Evolutionary conservation across 176 grass and related monocot genomes (phyloP), one percentile per base, ranked within the genome.

Genomic region (Oryza glaberrima): DNA sequence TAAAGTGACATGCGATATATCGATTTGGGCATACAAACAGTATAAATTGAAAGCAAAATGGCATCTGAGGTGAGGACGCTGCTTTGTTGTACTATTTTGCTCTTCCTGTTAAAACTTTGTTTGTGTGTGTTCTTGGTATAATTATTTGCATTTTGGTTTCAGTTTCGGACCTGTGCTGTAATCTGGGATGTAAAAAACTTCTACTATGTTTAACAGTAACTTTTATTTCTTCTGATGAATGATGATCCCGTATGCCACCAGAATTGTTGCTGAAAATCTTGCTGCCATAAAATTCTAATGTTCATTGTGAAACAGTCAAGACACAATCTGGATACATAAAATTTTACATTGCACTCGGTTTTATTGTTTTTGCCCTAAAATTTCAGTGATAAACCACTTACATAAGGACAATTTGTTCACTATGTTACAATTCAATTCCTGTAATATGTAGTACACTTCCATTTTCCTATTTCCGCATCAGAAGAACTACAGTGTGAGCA

Each of bases 401-500:
- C 28, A 82, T 0, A 88, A 65, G 26, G 49, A n/a, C 10, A 44
- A 46, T 54, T 72, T 86, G 38, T 71, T 76, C 70, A 70, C 72
- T 85, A 66, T 12, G 8, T 65, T 76, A 77, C 65, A 71, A 47
- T 72, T 71, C 41, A 64, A 63, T 69, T 78, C 23, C 66, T 78
- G 75, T 71, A 60, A 69, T 63, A 56, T 47, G 47, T 54, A 10
- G 15, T 56, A 41, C 75, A 23, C 77, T 65, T 45, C 3, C 3
- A 43, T 79, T 44, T 82, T 20, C 61, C 77, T 93, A 96, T 71
- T 99, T 99, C 16, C 82, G 67, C 86, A 92, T 92, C 25, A 98
- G 91, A 60, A 98, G 91, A 83, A 98, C 81, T 65, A 99, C 94
- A 7, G 96, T 99, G 70, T 99, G 96, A 25, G 96, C 96, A 75